Evolutionary conservation across 257 asterid genomes (phyloP).

Genomic region (Eucommia ulmoides): DNA sequence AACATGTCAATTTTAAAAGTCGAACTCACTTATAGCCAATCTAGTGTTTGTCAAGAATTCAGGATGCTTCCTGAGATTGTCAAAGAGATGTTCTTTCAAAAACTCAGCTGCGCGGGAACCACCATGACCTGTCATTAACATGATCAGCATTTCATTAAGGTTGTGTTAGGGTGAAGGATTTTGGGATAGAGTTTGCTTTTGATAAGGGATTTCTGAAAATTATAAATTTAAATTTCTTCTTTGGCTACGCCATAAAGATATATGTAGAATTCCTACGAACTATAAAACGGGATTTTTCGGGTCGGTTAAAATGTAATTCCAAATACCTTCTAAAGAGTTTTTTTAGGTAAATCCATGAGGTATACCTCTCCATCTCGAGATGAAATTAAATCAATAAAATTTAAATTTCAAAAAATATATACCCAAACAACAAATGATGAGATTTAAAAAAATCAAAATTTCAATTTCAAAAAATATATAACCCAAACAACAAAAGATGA

Average conservation of each 20-base stretch:
- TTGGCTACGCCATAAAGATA: background rate
- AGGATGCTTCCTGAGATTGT: slow-evolving; percentile 81
- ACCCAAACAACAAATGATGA: too few species aligned
- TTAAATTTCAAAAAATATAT: too few species aligned
- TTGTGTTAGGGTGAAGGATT: too few species aligned
- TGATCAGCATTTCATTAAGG: slow-evolving; percentile 5
- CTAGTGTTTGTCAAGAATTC: slow-evolving; percentile 51
- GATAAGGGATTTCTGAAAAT: too few species aligned
- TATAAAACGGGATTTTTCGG: background rate
- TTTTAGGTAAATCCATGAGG: background rate
- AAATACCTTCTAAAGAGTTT: background rate
- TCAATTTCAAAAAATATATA: too few species aligned
- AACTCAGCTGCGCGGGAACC: slow-evolving; percentile 97
- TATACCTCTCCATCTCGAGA: too few species aligned
- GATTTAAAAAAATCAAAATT: too few species aligned
- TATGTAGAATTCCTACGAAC: background rate
- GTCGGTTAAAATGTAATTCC: background rate
- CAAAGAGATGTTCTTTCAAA: slow-evolving; percentile 86
- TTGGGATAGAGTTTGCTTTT: too few species aligned
- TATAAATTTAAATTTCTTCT: background rate
- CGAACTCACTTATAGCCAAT: slow-evolving; percentile 82
- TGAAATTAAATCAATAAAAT: too few species aligned
- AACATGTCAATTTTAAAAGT: too few species aligned
- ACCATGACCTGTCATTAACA: slow-evolving; percentile 77
- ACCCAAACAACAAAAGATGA: too few species aligned